These are phyloP conservation scores for Erodium moschatum DNA, from an alignment of 441 rosid genomes.

Conservation along the genomic window DNA sequence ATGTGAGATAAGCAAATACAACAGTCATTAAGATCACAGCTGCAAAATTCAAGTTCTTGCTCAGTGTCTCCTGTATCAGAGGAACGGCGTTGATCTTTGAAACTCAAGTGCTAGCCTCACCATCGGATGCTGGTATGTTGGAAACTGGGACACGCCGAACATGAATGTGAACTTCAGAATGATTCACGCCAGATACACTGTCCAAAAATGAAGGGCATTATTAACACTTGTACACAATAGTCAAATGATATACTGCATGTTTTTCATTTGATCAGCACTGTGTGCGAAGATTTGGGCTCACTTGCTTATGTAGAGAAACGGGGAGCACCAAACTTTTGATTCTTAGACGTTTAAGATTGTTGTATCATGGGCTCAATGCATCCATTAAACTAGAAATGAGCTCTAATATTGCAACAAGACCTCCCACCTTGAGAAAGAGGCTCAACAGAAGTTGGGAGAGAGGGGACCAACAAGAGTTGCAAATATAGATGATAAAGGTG, in stretches of 20 bases:
- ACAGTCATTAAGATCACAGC: conserved; percentile 48
- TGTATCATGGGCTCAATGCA: too few relatives aligned
- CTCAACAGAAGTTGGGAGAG: too few relatives aligned
- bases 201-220: conserved; percentile 65
- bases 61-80: conserved; percentile 48
- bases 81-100: conserved; percentile 54
- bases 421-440: too few relatives aligned
- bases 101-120: conserved; percentile 50
- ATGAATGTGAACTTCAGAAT: conserved; percentile 83
- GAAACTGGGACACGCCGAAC: conserved; percentile 40
- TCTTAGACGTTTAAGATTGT: neutral
- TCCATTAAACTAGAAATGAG: too few relatives aligned
- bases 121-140: conserved; percentile 47
- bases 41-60: conserved; percentile 45
- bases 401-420: too few relatives aligned
- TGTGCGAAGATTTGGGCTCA: too few relatives aligned
- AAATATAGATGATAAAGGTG: too few relatives aligned
- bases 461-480: too few relatives aligned
- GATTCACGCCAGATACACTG: conserved; percentile 66
- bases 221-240: conserved; percentile 73
- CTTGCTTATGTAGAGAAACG: too few relatives aligned
- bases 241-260: conserved; percentile 50
- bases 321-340: too few relatives aligned
- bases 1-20: conserved; percentile 51
- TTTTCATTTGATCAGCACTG: too few relatives aligned